phyloP scores from a whole-genome alignment of 371 early-diverging fungal genomes.

The Zopfochytrium polystomum region DNA sequence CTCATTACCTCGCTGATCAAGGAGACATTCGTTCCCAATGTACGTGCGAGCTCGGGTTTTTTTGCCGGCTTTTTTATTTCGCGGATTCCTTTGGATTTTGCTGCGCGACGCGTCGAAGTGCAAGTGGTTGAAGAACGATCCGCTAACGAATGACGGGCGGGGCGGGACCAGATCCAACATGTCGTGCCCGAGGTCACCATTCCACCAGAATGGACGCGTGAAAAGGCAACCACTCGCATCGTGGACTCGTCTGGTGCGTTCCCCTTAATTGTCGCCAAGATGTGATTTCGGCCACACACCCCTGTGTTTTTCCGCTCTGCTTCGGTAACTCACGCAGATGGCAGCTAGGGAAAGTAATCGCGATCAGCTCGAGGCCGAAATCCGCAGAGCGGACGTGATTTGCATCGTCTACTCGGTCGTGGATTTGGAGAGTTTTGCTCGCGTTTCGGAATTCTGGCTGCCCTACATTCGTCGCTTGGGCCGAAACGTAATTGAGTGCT shows the following conservation, averaged over 20 bases:
- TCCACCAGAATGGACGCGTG: slow-evolving; percentile 95
- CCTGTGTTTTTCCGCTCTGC: not conserved
- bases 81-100: not conserved
- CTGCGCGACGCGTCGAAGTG: not conserved
- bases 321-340: not conserved
- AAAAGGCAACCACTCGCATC: slow-evolving; percentile 92
- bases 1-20: slow-evolving; percentile 93
- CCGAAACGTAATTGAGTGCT: slow-evolving; percentile 65
- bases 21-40: slow-evolving; percentile 88
- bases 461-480: slow-evolving; percentile 87
- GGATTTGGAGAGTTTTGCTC: slow-evolving; percentile 76
- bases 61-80: not conserved
- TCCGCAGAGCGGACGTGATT: slow-evolving; percentile 92
- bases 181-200: slow-evolving; percentile 97
- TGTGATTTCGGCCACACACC: not conserved
- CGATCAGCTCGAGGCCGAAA: slow-evolving; percentile 82
- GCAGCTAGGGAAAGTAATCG: slow-evolving; percentile 81
- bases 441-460: slow-evolving; percentile 85
- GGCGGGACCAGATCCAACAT: slow-evolving; percentile 77
- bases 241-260: slow-evolving; percentile 85
- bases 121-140: not conserved
- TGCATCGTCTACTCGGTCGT: slow-evolving; percentile 92
- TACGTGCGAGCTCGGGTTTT: too few species aligned
- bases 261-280: not conserved
- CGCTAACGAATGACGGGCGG: not conserved